Percentiles rank a stretch among this genome's conserved stretches.
phyloP scores from a whole-genome alignment of 345 rosid species.

The Streptanthus diversifolius region DNA sequence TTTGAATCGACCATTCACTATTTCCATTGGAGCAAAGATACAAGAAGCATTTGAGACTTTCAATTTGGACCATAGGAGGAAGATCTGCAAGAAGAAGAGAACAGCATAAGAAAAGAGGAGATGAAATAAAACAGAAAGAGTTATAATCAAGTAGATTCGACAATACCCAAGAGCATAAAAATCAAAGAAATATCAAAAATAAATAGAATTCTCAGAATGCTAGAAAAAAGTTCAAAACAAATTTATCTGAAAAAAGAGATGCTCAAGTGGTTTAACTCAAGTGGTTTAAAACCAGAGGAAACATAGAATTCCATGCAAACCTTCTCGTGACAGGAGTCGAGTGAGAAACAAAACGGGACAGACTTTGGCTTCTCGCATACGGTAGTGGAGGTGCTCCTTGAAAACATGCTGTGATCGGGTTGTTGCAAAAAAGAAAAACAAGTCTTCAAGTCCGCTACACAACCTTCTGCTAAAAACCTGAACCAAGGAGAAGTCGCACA shows the following conservation, averaged over 20 bases:
- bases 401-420: slow-evolving; percentile 51
- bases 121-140: not conserved
- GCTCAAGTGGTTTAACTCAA: slow-evolving; percentile 9
- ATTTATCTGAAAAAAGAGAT: not conserved
- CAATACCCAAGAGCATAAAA: not conserved
- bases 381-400: slow-evolving; percentile 58
- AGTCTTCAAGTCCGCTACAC: slow-evolving; percentile 41
- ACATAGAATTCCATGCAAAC: slow-evolving; percentile 33
- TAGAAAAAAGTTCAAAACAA: not conserved
- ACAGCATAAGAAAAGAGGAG: slow-evolving; percentile 18
- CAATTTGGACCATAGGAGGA: slow-evolving; percentile 54
- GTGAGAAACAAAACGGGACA: slow-evolving; percentile 66
- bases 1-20: slow-evolving; percentile 49
- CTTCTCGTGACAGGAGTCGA: slow-evolving; percentile 61
- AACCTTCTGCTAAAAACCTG: slow-evolving; percentile 55
- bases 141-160: not conserved
- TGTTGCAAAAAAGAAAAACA: slow-evolving; percentile 64
- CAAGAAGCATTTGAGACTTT: slow-evolving; percentile 67
- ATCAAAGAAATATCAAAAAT: not conserved
- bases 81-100: slow-evolving; percentile 50
- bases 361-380: slow-evolving; percentile 54
- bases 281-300: not conserved
- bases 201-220: not conserved
- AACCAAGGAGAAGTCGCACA: not conserved
- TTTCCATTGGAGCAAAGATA: slow-evolving; percentile 60